phyloP scores from a whole-genome alignment of 495 filamentous ascomycete species.

The Terfezia claveryi region DNA sequence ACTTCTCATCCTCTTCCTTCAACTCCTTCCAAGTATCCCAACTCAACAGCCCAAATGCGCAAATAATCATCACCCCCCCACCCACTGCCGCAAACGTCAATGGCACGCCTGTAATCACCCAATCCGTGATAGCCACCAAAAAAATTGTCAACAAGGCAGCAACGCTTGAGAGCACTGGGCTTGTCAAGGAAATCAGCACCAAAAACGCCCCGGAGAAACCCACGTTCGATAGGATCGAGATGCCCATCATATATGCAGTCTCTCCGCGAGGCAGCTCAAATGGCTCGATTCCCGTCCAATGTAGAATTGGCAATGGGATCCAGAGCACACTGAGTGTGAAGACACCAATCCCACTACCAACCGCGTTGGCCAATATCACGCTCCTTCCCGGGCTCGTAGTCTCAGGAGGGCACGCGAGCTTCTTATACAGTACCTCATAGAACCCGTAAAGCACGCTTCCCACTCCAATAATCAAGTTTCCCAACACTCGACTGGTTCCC shows the following conservation, averaged over 20 bases:
- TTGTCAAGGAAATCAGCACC: slow-evolving; percentile 75
- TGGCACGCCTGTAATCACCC: slow-evolving; percentile 53
- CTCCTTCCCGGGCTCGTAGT: slow-evolving; percentile 56
- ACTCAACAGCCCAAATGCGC: slow-evolving; percentile 62
- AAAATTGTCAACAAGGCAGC: slow-evolving; percentile 90
- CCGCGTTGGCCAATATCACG: slow-evolving; percentile 81
- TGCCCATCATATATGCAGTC: slow-evolving; percentile 52
- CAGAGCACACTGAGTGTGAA: slow-evolving; percentile 46
- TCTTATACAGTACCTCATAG: slow-evolving; percentile 94
- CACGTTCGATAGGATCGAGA: slow-evolving; percentile 68
- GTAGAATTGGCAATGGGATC: slow-evolving; percentile 74
- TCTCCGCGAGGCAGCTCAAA: slow-evolving; percentile 63
- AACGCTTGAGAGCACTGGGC: slow-evolving; percentile 74
- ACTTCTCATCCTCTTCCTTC: slow-evolving; percentile 44
- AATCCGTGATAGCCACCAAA: slow-evolving; percentile 79
- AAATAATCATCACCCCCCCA: slow-evolving; percentile 71
- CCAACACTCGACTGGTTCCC: slow-evolving; percentile 36
- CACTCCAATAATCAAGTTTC: slow-evolving; percentile 82
- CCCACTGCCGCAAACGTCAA: slow-evolving; percentile 50
- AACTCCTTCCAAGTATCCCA: slow-evolving; percentile 88
- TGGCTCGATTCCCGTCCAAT: slow-evolving; percentile 50
- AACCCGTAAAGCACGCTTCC: slow-evolving; percentile 87
- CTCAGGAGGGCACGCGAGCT: slow-evolving; percentile 75
- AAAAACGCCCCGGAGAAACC: slow-evolving; percentile 85
- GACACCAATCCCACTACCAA: slow-evolving; percentile 60